Evolutionary conservation across 2,329 filamentous ascomycete genomes (phyloP).

Genomic region (Mycosphaerella sp.): DNA sequence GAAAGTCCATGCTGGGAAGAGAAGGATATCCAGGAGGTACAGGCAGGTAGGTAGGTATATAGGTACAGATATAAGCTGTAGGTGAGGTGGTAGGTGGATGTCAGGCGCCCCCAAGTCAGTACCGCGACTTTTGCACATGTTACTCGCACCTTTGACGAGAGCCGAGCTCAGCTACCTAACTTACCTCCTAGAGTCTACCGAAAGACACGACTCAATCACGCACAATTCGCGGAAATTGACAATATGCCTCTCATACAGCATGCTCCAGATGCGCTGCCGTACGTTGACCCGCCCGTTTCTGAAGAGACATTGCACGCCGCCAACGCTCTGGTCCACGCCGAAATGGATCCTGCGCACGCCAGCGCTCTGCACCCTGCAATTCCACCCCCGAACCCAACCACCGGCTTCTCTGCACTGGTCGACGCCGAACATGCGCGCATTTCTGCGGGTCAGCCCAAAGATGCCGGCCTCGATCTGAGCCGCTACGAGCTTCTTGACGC

Average conservation of each 20-base stretch:
- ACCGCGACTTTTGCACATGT: not conserved
- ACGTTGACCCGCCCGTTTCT: conserved; percentile 72
- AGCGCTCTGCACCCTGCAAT: conserved; percentile 53
- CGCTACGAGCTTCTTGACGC: conserved; percentile 76
- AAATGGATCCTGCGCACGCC: conserved; percentile 49
- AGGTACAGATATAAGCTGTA: no score
- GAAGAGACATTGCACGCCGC: conserved; percentile 58
- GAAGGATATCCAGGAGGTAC: no score
- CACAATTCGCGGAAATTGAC: not conserved
- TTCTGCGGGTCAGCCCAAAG: conserved; percentile 42
- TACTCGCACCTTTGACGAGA: not conserved
- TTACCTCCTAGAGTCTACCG: no score
- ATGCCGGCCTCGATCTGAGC: conserved; percentile 60
- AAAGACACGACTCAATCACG: conserved; percentile 1
- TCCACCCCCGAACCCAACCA: conserved; percentile 43
- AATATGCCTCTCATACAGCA: conserved; percentile 61
- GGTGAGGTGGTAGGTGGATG: no score
- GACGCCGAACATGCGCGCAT: conserved; percentile 63
- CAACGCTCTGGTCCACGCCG: conserved; percentile 60
- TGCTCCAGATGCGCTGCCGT: conserved; percentile 74
- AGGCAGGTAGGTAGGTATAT: no score
- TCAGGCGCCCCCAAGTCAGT: no score
- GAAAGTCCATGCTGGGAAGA: no score
- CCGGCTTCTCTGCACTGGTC: conserved; percentile 60
- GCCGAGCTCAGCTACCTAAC: no score